Evolutionary conservation across 148 eudicot species (phyloP), one percentile per base, ranked within the genome.

Genomic region (Diospyros kaki): DNA sequence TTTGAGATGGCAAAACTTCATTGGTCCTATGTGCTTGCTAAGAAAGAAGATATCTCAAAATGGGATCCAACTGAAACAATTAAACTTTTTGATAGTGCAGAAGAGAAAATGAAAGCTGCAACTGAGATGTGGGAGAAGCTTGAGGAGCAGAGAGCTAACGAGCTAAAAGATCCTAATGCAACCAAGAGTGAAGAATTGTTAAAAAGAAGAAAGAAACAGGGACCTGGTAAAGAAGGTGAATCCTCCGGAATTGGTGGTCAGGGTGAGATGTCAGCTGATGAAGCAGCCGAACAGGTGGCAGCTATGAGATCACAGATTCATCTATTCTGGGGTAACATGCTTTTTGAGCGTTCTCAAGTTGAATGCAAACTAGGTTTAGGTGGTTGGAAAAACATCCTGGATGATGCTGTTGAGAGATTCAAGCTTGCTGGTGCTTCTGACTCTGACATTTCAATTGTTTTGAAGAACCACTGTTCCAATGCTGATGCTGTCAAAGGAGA

Each of bases 1-100:
- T 95, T 95, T 73, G 97, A 95, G 84, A 90, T 89, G 98, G 97
- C 97, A 4, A 95, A 92, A 81, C 96, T 95, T 69, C 92, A 92
- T 15, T 95, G 97, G 98, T 90, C 97, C 5, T 95, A 87, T 76
- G 89, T 85, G 52, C 71, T 86, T 52, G 97, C 96, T 2, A 90
- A 90, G 80, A 90, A 90, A 76, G 94, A 86, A 11, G 97, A 95
- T 73, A 84, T 90, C 67, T 84, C 90, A 5, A 84, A 73, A 50
- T 92, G 96, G 96, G 93, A 90, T 75, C 83, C 91, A 6, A 73
- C 82, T 0, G 94, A 90, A 73, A 90, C 93, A 2, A 85, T 92
- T 56, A 44, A 77, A 42, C 96, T 95, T 46, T 95, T 87, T 63
- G 85, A 90, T 78, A 89, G 88, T 55, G 98, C 98, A 3, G 94